Evolutionary conservation across 1,284 basidiomycete genomes (phyloP), one percentile per base, ranked within the genome.

Genomic region (Peniophora sp.): DNA sequence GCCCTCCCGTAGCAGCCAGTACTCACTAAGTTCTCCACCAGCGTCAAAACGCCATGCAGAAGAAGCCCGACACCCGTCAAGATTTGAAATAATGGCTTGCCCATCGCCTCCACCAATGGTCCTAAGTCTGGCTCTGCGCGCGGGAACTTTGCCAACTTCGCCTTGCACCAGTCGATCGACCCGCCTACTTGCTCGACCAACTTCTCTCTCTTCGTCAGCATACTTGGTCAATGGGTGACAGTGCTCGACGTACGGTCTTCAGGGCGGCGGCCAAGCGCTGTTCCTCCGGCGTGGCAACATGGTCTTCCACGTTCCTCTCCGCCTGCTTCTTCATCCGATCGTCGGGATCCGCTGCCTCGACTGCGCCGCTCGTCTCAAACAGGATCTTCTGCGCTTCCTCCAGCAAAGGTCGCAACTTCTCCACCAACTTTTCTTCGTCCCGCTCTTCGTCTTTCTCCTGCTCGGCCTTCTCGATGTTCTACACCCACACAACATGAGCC

Each of bases 161-260:
- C 20, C 39, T 41, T 41, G 8, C n/a, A n/a, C 39, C 39, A 41
- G 15, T 41, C 39, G 5, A 41, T 41, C 6, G 39, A 17, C n/a
- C 39, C 39, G 39, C 39, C 39, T n/a, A 41, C 39, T n/a, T 41
- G n/a, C 20, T 41, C 39, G 39, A 41, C n/a, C 39, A 41, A 41
- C 39, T 41, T 5, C 12, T 5, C 12, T 5, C 27, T 6, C 12
- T 12, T 32, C 27, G 27, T 32, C 27, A 32, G 27, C 27, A 32
- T 32, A 32, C 27, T n/a, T n/a, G n/a, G n/a, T n/a, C n/a, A n/a
- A n/a, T n/a, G n/a, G n/a, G n/a, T n/a, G n/a, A n/a, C n/a, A n/a
- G n/a, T n/a, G n/a, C n/a, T n/a, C n/a, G n/a, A 41, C 39, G 39
- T 22, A 41, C 39, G 6, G 20, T 22, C 20, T 41, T 41, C 39